Percentiles rank a stretch among this genome's conserved stretches.
These are phyloP conservation scores for Metschnikowia similis DNA, from an alignment of 805 yeast genomes.

Conservation along the genomic window DNA sequence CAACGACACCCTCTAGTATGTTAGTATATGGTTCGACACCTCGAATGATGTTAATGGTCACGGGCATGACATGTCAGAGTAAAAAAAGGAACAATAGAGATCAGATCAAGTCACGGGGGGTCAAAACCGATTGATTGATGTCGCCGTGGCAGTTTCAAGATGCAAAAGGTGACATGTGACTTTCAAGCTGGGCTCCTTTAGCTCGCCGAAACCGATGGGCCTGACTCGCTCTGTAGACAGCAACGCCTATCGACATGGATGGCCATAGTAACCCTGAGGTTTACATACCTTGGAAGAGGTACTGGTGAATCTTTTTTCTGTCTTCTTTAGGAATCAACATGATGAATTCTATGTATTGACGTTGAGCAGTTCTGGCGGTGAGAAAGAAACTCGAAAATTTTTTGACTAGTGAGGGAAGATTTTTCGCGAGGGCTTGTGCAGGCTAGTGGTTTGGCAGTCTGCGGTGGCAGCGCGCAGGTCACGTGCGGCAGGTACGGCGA, in stretches of 20 bases:
- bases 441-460: conserved; percentile 9
- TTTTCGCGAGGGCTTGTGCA: conserved; percentile 16
- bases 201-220: no score
- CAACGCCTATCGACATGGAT: background rate
- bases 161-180: no score
- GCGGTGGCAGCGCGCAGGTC: background rate
- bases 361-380: conserved; percentile 16
- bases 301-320: conserved; percentile 98
- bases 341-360: conserved; percentile 21
- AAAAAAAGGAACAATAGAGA: no score
- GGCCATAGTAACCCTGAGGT: background rate
- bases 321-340: conserved; percentile 99
- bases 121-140: no score
- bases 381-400: conserved; percentile 13
- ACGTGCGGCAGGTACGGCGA: background rate
- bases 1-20: conserved; percentile 92
- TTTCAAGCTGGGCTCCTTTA: no score
- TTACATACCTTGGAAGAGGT: conserved; percentile 95
- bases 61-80: no score
- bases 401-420: conserved; percentile 13
- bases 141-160: no score
- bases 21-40: conserved; percentile 11
- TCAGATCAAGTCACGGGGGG: no score
- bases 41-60: background rate
- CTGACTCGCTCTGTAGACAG: no score